Evolutionary conservation across 345 rosid genomes (phyloP).

Genomic region (Eucalyptus dawsonii): DNA sequence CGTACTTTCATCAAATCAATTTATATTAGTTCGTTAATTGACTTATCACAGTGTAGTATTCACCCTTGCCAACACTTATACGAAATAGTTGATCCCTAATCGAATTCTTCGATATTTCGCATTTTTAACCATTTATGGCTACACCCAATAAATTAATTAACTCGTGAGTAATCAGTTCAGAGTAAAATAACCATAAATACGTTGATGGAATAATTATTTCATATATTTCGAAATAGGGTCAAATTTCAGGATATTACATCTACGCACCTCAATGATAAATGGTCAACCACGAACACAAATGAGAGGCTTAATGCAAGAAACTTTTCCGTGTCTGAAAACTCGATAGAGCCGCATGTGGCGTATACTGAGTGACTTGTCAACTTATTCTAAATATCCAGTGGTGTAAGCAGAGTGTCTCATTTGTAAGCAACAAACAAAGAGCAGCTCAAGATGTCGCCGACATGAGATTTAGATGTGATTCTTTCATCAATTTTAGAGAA

Average conservation of each 20-base stretch:
- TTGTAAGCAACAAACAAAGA: neutral
- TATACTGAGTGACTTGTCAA: neutral
- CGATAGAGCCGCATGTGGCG: neutral
- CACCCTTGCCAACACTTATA: no score
- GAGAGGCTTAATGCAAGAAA: neutral
- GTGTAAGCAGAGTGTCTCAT: neutral
- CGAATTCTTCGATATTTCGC: fast-evolving
- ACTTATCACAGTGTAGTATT: no score
- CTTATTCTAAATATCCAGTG: neutral
- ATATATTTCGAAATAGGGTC: fast-evolving
- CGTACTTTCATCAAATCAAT: fast-evolving
- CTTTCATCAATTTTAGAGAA: neutral
- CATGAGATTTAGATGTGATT: neutral
- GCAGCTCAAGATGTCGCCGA: neutral
- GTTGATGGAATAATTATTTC: fast-evolving
- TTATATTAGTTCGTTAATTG: no score
- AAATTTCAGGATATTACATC: no score
- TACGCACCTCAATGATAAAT: neutral
- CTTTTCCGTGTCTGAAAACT: neutral
- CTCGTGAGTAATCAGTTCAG: fast-evolving
- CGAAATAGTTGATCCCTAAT: no score
- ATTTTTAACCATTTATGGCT: fast-evolving
- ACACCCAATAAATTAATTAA: no score
- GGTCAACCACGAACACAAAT: neutral
- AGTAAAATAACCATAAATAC: no score